These are phyloP conservation scores for Yamadazyma sp. DNA, from an alignment of 805 yeast genomes.

Conservation along the genomic window DNA sequence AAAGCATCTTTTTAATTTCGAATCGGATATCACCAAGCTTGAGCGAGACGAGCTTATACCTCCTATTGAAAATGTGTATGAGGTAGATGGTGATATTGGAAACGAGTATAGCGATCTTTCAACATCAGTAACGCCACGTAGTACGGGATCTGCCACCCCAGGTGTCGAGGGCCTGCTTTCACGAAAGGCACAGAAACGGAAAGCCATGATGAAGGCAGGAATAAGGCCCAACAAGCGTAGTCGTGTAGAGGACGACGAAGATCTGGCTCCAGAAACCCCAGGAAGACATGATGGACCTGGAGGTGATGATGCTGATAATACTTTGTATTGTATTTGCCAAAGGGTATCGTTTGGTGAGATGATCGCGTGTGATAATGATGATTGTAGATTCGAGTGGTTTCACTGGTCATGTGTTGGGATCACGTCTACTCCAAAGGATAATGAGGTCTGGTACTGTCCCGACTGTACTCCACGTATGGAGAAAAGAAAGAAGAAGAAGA, in stretches of 20 bases:
- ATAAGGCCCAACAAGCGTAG: slow-evolving; percentile 22
- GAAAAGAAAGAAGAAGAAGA: slow-evolving; percentile 43
- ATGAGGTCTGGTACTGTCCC: slow-evolving; percentile 85
- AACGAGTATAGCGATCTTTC: slow-evolving; percentile 21
- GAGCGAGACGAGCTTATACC: slow-evolving; percentile 83
- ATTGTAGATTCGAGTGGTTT: slow-evolving; percentile 92
- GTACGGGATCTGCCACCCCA: slow-evolving; percentile 17
- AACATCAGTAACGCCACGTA: slow-evolving; percentile 33
- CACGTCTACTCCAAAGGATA: slow-evolving; percentile 83
- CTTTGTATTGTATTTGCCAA: slow-evolving; percentile 84
- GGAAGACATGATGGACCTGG: slow-evolving; percentile 22
- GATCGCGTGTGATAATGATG: slow-evolving; percentile 94
- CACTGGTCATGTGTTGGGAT: slow-evolving; percentile 94
- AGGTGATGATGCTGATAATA: slow-evolving; percentile 47
- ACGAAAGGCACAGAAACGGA: slow-evolving; percentile 28
- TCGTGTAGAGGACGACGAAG: slow-evolving; percentile 22
- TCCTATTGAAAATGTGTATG: slow-evolving; percentile 37
- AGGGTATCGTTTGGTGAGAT: slow-evolving; percentile 94
- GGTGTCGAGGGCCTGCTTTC: slow-evolving; percentile 16
- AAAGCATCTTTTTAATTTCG: slow-evolving; percentile 71
- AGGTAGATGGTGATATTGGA: slow-evolving; percentile 19
- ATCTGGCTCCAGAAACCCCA: slow-evolving; percentile 17
- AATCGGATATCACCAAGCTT: slow-evolving; percentile 70
- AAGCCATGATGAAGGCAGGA: slow-evolving; percentile 20
- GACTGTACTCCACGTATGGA: slow-evolving; percentile 61